phyloP scores from a whole-genome alignment of 257 asterid species.

The Rehmannia glutinosa region DNA sequence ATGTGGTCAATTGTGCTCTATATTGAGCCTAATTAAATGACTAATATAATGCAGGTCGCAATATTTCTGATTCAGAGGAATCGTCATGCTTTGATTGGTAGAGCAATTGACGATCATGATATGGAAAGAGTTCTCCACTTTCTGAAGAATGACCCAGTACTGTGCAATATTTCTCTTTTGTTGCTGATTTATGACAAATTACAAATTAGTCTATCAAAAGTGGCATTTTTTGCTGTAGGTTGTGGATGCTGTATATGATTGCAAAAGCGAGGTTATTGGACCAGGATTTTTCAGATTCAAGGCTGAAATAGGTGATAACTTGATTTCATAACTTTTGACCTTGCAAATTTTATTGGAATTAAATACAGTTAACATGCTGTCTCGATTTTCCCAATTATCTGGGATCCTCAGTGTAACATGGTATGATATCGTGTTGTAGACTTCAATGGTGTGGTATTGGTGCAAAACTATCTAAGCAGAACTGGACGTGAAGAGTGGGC shows the following conservation, averaged over 20 bases:
- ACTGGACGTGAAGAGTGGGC: conserved; percentile 97
- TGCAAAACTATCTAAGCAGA: conserved; percentile 80
- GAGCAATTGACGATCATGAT: conserved; percentile 92
- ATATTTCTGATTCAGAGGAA: conserved; percentile 96
- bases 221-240: conserved; percentile 42
- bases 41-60: conserved; percentile 61
- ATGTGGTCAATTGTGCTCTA: neutral
- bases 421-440: conserved; percentile 43
- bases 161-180: conserved; percentile 10
- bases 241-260: conserved; percentile 88
- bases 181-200: conserved; percentile 6
- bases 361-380: neutral
- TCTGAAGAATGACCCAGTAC: conserved; percentile 81
- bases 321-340: conserved; percentile 7
- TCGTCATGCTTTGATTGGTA: conserved; percentile 93
- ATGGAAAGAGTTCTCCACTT: conserved; percentile 84
- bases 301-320: conserved; percentile 88
- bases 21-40: conserved; percentile 14
- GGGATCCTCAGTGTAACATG: neutral
- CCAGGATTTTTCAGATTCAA: conserved; percentile 98
- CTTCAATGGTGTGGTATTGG: conserved; percentile 91
- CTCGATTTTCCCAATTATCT: neutral
- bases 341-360: neutral
- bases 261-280: conserved; percentile 99
- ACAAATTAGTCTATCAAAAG: conserved; percentile 13